Evolutionary conservation across 441 rosid genomes (phyloP), one percentile per base, ranked within the genome.

Genomic region (Pelargonium exstipulatum): DNA sequence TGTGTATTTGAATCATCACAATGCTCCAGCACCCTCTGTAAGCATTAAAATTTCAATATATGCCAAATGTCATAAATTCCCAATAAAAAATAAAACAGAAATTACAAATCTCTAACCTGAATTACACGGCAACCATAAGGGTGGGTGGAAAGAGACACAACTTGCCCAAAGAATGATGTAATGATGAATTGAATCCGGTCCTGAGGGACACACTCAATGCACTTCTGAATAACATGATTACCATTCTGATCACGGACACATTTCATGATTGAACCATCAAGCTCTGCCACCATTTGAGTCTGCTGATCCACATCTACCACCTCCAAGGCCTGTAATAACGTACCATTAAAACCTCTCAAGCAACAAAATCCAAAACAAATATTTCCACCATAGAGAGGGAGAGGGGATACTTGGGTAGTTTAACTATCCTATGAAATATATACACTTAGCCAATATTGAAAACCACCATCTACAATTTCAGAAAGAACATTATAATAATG

Each of bases 221-320:
- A 88, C 85, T 86, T 89, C 79, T 88, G 93, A 74, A 90, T 83
- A 32, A 89, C 97, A 78, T 91, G 97, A 82, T 91, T 91, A 57
- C 97, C 97, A 76, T 91, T 91, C 82, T 91, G 97, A 74, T 91
- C 97, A 7, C 97, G 96, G 24, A 91, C 97, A 35, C 96, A 89
- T 8, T 93, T 89, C 92, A 84, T 85, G 46, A 89, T 85, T 64
- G 86, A 87, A 65, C 90, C 90, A 80, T 88, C 90, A 73, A 91
- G 96, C 76, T 91, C 96, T 69, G 74, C 87, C 76, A 91, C 97
- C 97, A 89, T 91, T 71, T 86, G 74, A 46, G 87, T 84, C 77
- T 91, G 89, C 86, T 91, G 96, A 71, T 91, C 97, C 62, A 85
- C 76, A 79, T 86, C 97, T 77, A 89, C 97, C 45, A 91, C 95